A percentile compares a stretch with the other conserved stretches of the same genome.
These are phyloP conservation scores for Nectriaceae sp. DNA, from an alignment of 2,329 filamentous ascomycete genomes.

Conservation along the genomic window DNA sequence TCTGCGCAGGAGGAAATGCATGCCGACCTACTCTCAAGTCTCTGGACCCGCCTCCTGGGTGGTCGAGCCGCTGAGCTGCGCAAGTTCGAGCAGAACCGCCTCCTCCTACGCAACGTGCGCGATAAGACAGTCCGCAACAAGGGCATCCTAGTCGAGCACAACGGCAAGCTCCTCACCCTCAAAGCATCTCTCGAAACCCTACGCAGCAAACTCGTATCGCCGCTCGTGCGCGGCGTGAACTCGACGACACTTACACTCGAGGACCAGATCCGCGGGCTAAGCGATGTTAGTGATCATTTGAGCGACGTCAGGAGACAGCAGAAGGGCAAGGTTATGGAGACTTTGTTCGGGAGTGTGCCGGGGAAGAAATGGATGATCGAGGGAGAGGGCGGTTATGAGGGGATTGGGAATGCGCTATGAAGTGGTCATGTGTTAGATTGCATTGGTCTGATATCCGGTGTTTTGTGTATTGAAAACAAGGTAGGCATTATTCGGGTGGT, in stretches of 20 bases:
- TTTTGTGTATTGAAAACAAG: not conserved
- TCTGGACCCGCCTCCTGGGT: slow-evolving; percentile 86
- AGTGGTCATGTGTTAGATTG: not conserved
- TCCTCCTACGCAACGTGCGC: slow-evolving; percentile 75
- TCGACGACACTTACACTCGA: slow-evolving; percentile 73
- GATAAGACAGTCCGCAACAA: slow-evolving; percentile 87
- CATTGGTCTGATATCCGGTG: not conserved
- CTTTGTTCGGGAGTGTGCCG: slow-evolving; percentile 63
- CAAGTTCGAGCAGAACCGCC: slow-evolving; percentile 90
- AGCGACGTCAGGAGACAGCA: slow-evolving; percentile 75
- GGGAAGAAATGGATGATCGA: slow-evolving; percentile 37
- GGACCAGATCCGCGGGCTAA: slow-evolving; percentile 81
- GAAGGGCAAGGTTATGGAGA: slow-evolving; percentile 80
- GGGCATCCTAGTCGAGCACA: slow-evolving; percentile 81
- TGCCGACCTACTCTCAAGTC: slow-evolving; percentile 76
- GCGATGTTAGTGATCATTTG: slow-evolving; percentile 77
- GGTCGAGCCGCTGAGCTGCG: slow-evolving; percentile 72
- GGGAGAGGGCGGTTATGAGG: too few relatives aligned
- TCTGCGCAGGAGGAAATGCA: slow-evolving; percentile 79
- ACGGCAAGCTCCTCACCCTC: slow-evolving; percentile 77
- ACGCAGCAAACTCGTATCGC: slow-evolving; percentile 79
- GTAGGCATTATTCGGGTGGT: not conserved
- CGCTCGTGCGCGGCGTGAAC: slow-evolving; percentile 72
- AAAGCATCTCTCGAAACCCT: slow-evolving; percentile 87
- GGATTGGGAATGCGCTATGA: slow-evolving; percentile 19